These are phyloP conservation scores for Fusarium sp. DNA, from an alignment of 2,329 filamentous ascomycete species.

Conservation along the genomic window DNA sequence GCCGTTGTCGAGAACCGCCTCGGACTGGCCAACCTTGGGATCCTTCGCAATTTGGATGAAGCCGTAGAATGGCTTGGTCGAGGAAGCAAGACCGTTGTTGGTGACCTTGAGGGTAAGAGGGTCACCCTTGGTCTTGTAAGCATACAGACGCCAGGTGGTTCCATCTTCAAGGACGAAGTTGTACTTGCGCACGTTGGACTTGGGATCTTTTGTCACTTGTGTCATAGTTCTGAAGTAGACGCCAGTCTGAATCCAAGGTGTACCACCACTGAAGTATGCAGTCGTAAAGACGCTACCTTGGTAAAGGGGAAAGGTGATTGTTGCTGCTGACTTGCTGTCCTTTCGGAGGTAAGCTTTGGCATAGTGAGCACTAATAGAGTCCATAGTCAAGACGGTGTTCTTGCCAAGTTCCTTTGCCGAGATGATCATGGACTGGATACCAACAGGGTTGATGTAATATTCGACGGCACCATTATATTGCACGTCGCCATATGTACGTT, in stretches of 20 bases:
- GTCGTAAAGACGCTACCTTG: constrained; percentile 93
- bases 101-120: constrained; percentile 74
- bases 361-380: constrained; percentile 67
- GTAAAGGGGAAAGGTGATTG: constrained; percentile 81
- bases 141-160: constrained; percentile 83
- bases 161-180: constrained; percentile 77
- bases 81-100: constrained; percentile 72
- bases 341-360: constrained; percentile 74
- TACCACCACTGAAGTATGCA: constrained; percentile 75
- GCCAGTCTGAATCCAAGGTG: constrained; percentile 78
- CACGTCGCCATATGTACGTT: constrained; percentile 74
- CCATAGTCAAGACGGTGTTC: constrained; percentile 65
- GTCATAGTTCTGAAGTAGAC: constrained; percentile 79
- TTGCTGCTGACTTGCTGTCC: constrained; percentile 61
- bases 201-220: constrained; percentile 64
- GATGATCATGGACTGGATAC: constrained; percentile 82
- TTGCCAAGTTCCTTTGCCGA: constrained; percentile 79
- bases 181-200: constrained; percentile 79
- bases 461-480: constrained; percentile 66
- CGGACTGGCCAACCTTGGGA: constrained; percentile 63
- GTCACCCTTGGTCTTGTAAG: constrained; percentile 67
- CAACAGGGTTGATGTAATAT: constrained; percentile 85
- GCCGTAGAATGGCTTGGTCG: constrained; percentile 76
- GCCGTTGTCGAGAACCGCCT: constrained; percentile 78
- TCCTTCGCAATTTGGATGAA: constrained; percentile 86